Conservation (phyloP, 1,139 yeast genomes). For the Pneumocystis carinii region DNA sequence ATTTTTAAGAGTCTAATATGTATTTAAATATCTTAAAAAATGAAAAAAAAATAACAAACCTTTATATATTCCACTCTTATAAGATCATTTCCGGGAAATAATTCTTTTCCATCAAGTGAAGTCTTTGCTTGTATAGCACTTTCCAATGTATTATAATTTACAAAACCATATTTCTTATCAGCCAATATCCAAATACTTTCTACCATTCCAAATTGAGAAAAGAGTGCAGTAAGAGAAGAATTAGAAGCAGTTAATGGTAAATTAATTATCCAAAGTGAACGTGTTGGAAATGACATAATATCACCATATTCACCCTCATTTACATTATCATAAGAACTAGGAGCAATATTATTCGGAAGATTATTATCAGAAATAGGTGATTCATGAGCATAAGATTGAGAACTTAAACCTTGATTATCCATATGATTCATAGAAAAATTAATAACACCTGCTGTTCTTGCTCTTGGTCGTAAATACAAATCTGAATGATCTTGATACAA, state of each 20-base stretch:
- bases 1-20: neutral
- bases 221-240: slow-evolving; percentile 31
- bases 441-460: slow-evolving; percentile 10
- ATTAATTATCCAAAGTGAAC: slow-evolving; percentile 61
- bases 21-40: slow-evolving; percentile 2
- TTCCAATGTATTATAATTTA: slow-evolving; percentile 58
- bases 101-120: slow-evolving; percentile 63
- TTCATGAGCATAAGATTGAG: neutral
- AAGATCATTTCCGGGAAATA: slow-evolving; percentile 49
- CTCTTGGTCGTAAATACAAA: slow-evolving; percentile 11
- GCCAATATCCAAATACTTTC: slow-evolving; percentile 43
- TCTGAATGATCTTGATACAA: slow-evolving; percentile 7
- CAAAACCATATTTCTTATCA: slow-evolving; percentile 45
- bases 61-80: slow-evolving; percentile 30
- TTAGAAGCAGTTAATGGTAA: slow-evolving; percentile 42
- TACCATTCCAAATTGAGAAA: slow-evolving; percentile 41
- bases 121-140: slow-evolving; percentile 67
- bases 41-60: slow-evolving; percentile 14
- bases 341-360: neutral
- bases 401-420: slow-evolving; percentile 7
- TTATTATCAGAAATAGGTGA: neutral
- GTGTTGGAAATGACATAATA: slow-evolving; percentile 37
- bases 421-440: slow-evolving; percentile 8
- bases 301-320: neutral
- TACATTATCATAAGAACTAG: neutral